Percentiles rank a stretch among this genome's conserved stretches.
These are phyloP conservation scores for Paraglomus brasilianum DNA, from an alignment of 192 early-diverging fungal species.

Conservation along the genomic window DNA sequence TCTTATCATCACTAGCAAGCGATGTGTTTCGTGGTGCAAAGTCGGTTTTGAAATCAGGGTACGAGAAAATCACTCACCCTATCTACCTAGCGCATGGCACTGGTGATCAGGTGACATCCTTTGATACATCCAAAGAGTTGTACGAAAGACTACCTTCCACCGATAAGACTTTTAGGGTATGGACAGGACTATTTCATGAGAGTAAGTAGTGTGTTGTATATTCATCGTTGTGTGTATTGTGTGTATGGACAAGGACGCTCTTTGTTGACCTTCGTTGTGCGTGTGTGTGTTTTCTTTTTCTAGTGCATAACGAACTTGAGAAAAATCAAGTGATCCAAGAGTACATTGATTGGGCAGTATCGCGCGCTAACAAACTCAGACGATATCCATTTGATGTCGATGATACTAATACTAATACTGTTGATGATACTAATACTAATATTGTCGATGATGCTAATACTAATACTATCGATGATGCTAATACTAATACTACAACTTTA, in stretches of 20 bases:
- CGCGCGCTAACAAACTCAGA: too few species aligned
- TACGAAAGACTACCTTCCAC: conserved; percentile 40
- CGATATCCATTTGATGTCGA: too few species aligned
- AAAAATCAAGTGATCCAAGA: conserved; percentile 42
- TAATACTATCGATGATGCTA: too few species aligned
- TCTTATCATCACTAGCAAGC: conserved; percentile 15
- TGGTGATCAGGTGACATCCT: conserved; percentile 47
- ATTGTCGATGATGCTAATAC: too few species aligned
- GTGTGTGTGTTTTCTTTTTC: not conserved
- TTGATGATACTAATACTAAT: too few species aligned
- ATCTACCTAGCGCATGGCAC: conserved; percentile 55
- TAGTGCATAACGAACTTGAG: conserved; percentile 44
- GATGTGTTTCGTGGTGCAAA: conserved; percentile 56
- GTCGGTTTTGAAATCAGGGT: conserved; percentile 34
- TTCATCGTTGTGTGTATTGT: not conserved
- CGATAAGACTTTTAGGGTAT: conserved; percentile 44
- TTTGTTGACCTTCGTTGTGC: not conserved
- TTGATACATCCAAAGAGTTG: conserved; percentile 35
- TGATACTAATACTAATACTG: too few species aligned
- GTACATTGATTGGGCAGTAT: conserved; percentile 42
- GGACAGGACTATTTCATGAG: conserved; percentile 41
- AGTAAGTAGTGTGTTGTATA: conserved; percentile 30
- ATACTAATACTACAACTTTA: too few species aligned
- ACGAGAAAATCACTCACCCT: conserved; percentile 44
- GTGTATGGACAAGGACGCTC: not conserved